Percentiles rank a stretch among this genome's conserved stretches.
These are phyloP conservation scores for Priceomyces medius DNA, from an alignment of 805 yeast genomes.

Conservation along the genomic window DNA sequence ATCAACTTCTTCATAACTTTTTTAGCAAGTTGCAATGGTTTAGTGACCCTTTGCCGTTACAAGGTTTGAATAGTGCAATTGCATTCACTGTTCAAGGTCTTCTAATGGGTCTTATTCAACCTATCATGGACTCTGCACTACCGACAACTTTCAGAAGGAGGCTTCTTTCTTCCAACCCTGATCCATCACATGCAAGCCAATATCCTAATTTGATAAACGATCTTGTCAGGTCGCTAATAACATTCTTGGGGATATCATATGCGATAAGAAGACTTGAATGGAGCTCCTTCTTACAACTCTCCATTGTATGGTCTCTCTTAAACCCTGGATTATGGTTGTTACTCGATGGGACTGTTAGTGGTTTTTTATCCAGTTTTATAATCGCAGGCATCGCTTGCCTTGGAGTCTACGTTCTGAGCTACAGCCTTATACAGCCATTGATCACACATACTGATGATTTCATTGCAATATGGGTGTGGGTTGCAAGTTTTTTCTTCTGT, in stretches of 20 bases:
- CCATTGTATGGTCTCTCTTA: conserved; percentile 59
- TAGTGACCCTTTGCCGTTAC: conserved; percentile 1
- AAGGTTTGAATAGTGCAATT: conserved; percentile 10
- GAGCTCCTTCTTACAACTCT: conserved; percentile 64
- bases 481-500: conserved; percentile 64
- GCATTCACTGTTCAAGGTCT: conserved; percentile 52
- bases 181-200: conserved; percentile 22
- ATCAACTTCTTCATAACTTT: conserved; percentile 24
- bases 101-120: conserved; percentile 55
- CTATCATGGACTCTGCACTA: conserved; percentile 37
- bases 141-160: conserved; percentile 30
- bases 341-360: conserved; percentile 58
- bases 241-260: conserved; percentile 68
- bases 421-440: conserved; percentile 17
- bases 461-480: conserved; percentile 50
- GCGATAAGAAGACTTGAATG: conserved; percentile 70
- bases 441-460: conserved; percentile 20
- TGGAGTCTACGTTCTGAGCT: conserved; percentile 29
- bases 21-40: conserved; percentile 20
- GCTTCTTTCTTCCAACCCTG: conserved; percentile 40
- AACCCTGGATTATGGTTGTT: conserved; percentile 68
- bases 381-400: conserved; percentile 33
- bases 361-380: conserved; percentile 42
- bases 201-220: conserved; percentile 35
- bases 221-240: conserved; percentile 46